Conservation (phyloP, 2,329 filamentous ascomycete species). For the Dendrostoma leiphaemia region DNA sequence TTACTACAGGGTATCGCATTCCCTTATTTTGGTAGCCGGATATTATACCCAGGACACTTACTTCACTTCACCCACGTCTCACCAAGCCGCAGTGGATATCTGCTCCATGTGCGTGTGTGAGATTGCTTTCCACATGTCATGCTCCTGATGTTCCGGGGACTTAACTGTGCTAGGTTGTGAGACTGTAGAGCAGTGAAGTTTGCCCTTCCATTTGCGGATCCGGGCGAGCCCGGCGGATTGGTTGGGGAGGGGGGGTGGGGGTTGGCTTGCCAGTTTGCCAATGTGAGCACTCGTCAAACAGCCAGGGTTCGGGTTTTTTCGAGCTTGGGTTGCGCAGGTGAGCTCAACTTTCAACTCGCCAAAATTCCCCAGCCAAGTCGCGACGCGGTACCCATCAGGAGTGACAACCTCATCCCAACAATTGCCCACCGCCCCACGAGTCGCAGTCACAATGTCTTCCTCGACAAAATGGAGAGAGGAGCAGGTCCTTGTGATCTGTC, state of each 20-base stretch:
- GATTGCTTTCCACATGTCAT: too few species aligned
- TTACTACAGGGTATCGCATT: conserved; percentile 13
- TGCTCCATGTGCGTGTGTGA: too few species aligned
- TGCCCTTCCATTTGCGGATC: too few species aligned
- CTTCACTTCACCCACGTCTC: neutral
- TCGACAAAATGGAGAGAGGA: conserved; percentile 63
- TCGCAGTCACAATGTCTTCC: conserved; percentile 45
- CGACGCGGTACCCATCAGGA: conserved; percentile 5
- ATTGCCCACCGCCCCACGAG: neutral
- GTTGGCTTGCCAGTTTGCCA: too few species aligned
- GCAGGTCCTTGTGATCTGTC: conserved; percentile 69
- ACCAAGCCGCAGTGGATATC: neutral
- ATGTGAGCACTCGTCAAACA: too few species aligned
- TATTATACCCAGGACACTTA: conserved; percentile 9
- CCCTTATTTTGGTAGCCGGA: conserved; percentile 12
- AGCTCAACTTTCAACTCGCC: neutral
- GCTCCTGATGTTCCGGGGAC: too few species aligned
- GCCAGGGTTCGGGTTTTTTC: neutral
- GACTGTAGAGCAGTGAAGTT: too few species aligned
- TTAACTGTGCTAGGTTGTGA: too few species aligned
- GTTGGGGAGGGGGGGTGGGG: too few species aligned
- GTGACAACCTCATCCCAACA: neutral
- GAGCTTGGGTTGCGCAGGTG: neutral
- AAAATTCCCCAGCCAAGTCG: conserved; percentile 12
- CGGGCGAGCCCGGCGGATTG: too few species aligned